Evolutionary conservation across 306 rosid genomes (phyloP), one percentile per base, ranked within the genome.

Genomic region (Delonix regia): DNA sequence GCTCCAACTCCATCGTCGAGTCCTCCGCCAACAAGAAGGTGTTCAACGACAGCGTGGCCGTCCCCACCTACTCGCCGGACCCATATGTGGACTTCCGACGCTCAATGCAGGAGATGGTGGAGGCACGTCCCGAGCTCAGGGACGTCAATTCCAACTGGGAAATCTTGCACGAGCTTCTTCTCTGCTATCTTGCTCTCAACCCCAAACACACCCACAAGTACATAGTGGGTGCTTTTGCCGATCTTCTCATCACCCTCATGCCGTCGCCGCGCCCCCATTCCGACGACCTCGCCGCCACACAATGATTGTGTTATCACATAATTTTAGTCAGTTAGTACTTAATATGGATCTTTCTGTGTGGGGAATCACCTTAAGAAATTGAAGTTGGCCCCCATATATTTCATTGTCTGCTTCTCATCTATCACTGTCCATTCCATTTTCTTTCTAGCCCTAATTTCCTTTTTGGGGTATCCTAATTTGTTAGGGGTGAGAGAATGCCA

Each of bases 101-200:
- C 21, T 96, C 99, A 39, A 96, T 96, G 99, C 87, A 93, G 80
- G 98, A 96, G 86, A 96, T 96, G 97, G 90, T 96, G 90, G 99
- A 89, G 86, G 96, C 99, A 76, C 89, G 90, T 33, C 95, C 86
- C 6, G 81, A 81, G 76, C 69, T 78, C 42, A 74, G 69, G 75
- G 89, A 85, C 73, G 88, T 71, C 71, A 73, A 77, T 14, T 84
- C 94, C 0, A 88, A 86, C 22, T 91, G 96, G 99, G 86, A 90
- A 19, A 87, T 81, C 75, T 74, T 95, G 86, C 93, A 91, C 33
- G 98, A 91, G 80, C 97, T 96, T 76, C 95, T 96, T 21, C 70
- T 85, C 18, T 91, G 97, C 61, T 96, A 96, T 53, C 97, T 96
- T 0, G 92, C 98, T 0, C 94, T 93, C 22, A 96, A 96, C 72